A percentile compares a stretch with the other conserved stretches of the same genome.
Conservation (phyloP, 495 filamentous ascomycete genomes). For the Cercophora sp. region DNA sequence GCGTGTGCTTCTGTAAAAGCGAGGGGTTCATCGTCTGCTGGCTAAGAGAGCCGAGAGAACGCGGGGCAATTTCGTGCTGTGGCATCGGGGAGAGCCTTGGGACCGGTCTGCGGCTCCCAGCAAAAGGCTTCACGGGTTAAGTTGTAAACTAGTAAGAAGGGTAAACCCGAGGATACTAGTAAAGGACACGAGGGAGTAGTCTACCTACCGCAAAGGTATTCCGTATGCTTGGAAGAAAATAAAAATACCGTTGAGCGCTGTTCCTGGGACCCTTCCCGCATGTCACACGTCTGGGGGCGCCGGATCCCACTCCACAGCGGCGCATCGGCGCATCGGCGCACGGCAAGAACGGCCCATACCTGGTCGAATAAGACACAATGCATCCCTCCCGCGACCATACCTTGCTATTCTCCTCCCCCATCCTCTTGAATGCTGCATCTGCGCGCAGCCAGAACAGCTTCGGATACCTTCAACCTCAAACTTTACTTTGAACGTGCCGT, state of each 20-base stretch:
- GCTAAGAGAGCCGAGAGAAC: not conserved
- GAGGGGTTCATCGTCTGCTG: not conserved
- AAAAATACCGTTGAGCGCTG: no score
- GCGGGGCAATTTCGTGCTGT: slow-evolving; percentile 1
- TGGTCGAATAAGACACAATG: slow-evolving; percentile 12
- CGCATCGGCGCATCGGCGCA: not conserved
- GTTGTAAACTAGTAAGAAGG: no score
- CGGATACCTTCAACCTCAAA: not conserved
- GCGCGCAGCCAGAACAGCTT: no score
- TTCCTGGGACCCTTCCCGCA: not conserved
- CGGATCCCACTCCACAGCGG: not conserved
- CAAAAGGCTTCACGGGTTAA: no score
- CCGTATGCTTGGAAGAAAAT: no score
- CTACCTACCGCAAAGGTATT: no score
- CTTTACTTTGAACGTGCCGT: not conserved
- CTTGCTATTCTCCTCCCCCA: not conserved
- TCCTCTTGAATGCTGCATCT: no score
- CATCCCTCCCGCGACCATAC: slow-evolving; percentile 2
- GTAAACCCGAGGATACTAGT: not conserved
- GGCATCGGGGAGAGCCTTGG: no score
- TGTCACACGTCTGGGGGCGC: slow-evolving; percentile 1
- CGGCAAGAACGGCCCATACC: slow-evolving; percentile 6
- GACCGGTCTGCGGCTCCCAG: no score
- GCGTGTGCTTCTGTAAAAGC: no score
- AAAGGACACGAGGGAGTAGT: not conserved